phyloP scores from a whole-genome alignment of 495 filamentous ascomycete species.

The Daldinia decipiens region DNA sequence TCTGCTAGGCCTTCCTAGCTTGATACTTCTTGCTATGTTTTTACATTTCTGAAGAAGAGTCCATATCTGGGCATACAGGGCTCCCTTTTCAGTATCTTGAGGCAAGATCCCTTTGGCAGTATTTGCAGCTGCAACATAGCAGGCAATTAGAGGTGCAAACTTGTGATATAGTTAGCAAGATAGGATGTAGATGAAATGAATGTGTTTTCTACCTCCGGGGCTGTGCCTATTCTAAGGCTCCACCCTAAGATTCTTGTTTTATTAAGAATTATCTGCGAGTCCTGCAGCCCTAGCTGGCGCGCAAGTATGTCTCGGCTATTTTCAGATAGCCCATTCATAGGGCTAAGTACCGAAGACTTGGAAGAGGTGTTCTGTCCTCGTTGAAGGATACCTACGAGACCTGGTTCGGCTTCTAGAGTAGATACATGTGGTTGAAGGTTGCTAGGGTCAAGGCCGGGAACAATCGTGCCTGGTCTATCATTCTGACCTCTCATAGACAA shows the following conservation, averaged over 20 bases:
- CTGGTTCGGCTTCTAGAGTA: conserved; percentile 14
- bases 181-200: background rate
- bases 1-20: conserved; percentile 46
- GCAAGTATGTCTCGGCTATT: conserved; percentile 42
- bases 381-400: conserved; percentile 33
- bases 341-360: conserved; percentile 28
- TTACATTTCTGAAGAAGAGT: conserved; percentile 51
- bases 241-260: conserved; percentile 56
- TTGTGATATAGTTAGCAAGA: conserved; percentile 20
- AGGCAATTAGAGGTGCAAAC: conserved; percentile 37
- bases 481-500: background rate
- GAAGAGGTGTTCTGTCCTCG: conserved; percentile 33
- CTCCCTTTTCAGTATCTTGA: conserved; percentile 35
- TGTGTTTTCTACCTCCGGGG: conserved; percentile 50
- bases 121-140: conserved; percentile 25
- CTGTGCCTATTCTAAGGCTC: conserved; percentile 56
- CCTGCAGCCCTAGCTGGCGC: conserved; percentile 42
- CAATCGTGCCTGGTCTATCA: background rate
- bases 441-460: conserved; percentile 1
- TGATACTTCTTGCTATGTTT: conserved; percentile 40
- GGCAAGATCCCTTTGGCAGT: conserved; percentile 12
- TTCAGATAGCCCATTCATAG: conserved; percentile 28
- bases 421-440: conserved; percentile 9
- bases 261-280: conserved; percentile 47
- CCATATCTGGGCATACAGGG: conserved; percentile 44